Evolutionary conservation across 805 yeast species (phyloP).

Genomic region (Candida loeiensis): DNA sequence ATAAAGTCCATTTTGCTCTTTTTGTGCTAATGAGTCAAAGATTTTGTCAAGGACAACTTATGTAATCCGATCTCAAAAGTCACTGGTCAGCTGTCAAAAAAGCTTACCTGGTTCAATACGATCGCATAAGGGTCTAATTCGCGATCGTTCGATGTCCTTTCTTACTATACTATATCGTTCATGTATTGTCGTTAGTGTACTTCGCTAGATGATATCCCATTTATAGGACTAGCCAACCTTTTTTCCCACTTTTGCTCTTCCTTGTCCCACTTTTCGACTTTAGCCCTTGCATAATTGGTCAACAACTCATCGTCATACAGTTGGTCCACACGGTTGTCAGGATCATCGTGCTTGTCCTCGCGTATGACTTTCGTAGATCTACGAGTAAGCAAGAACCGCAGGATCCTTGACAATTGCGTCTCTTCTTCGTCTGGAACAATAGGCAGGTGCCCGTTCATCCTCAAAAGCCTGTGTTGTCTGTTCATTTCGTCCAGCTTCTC

Average conservation of each 20-base stretch:
- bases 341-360: conserved; percentile 12
- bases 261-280: conserved; percentile 13
- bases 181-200: background rate
- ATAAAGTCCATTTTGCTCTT: conserved; percentile 66
- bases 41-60: background rate
- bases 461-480: conserved; percentile 20
- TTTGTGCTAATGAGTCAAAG: background rate
- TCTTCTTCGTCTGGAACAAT: conserved; percentile 6
- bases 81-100: too few relatives aligned
- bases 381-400: conserved; percentile 32
- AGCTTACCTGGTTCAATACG: too few relatives aligned
- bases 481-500: conserved; percentile 33
- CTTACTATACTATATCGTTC: too few relatives aligned
- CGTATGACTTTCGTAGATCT: conserved; percentile 24
- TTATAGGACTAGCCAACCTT: background rate
- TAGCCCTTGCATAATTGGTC: conserved; percentile 30
- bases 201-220: background rate
- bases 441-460: conserved; percentile 12
- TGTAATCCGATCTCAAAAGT: too few relatives aligned
- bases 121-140: too few relatives aligned
- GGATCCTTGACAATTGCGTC: conserved; percentile 30
- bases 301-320: conserved; percentile 28
- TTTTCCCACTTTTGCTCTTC: background rate
- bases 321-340: conserved; percentile 15
- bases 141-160: too few relatives aligned